These are phyloP conservation scores for Bipolaris oryzae DNA, from an alignment of 2,329 filamentous ascomycete genomes.

Conservation along the genomic window DNA sequence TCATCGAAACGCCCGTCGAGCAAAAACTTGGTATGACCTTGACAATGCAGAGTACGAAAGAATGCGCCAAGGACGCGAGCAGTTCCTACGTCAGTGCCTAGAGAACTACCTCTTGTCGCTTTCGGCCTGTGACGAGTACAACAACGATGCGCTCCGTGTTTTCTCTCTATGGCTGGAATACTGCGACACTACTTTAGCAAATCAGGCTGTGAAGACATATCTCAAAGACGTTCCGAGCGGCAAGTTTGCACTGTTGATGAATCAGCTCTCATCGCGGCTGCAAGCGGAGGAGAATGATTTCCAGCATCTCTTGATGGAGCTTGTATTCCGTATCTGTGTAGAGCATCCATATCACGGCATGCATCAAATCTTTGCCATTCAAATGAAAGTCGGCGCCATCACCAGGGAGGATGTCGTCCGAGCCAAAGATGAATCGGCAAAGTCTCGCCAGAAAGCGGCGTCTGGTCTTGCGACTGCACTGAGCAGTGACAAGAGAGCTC, in stretches of 20 bases:
- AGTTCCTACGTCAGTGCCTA: constrained; percentile 85
- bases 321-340: constrained; percentile 83
- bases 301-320: constrained; percentile 72
- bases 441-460: constrained; percentile 76
- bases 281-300: constrained; percentile 73
- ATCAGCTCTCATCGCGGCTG: constrained; percentile 92
- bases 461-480: constrained; percentile 69
- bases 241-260: constrained; percentile 93
- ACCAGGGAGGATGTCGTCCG: constrained; percentile 54
- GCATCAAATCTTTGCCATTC: constrained; percentile 86
- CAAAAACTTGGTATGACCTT: constrained; percentile 87
- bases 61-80: constrained; percentile 74
- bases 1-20: constrained; percentile 68
- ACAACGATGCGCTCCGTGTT: constrained; percentile 89
- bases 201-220: constrained; percentile 73
- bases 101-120: constrained; percentile 92
- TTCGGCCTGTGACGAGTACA: constrained; percentile 82
- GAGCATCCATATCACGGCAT: constrained; percentile 97
- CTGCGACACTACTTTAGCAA: constrained; percentile 75
- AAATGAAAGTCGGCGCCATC: constrained; percentile 62
- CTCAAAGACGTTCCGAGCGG: constrained; percentile 79
- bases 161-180: constrained; percentile 93
- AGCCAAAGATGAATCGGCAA: constrained; percentile 73
- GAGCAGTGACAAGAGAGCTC: constrained; percentile 56
- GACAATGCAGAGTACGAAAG: constrained; percentile 86